Base-by-base conservation (phyloP, 192 early-diverging fungal genomes). In the Coemansia guatemalensis region DNA sequence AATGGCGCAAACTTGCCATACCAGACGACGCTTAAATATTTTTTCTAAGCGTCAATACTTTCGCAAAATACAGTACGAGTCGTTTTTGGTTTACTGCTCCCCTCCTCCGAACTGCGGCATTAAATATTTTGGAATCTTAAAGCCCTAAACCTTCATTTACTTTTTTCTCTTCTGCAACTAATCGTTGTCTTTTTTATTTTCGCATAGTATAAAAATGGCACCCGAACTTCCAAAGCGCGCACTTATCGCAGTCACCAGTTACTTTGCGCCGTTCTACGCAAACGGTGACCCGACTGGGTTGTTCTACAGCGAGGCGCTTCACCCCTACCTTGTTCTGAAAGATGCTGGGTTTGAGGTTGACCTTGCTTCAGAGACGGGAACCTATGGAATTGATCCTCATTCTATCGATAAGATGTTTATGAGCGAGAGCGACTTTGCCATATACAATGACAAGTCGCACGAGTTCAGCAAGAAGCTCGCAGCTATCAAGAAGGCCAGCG, bases 221-320 rank as follows among this genome's bases (percentile, higher is more conserved):
- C 23, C 64, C 12, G 20, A 14, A 33, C 62, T 70, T 47, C 84
- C 82, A 14, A 78, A 77, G 63, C 80, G 81, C 62, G 84, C 74
- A 12, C 68, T 85, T 12, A 26, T 85, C 14, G 65, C 81, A 17
- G 70, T 85, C 60, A 77, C 84, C 39, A 80, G 76, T 62, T 84
- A 85, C 68, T 41, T 66, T 48, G 81, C 72, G 3, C 71, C 78
- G 7, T 84, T 85, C 58, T 85, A 85, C 24, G 60, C 69, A 14
- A 82, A 85, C 65, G 84, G 84, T 24, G 70, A 75, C 32, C 62
- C 58, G 20, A 85, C 84, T 12, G 84, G 84, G 5, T 56, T 85
- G 18, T 85, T 84, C 69, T 85, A 82, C 56, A 76, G 73, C 24
- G 84, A 85, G 62, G 84, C 81, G 0, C 73, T 84, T 4, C 84